phyloP scores from a whole-genome alignment of 2,329 filamentous ascomycete species.

The Arthrobotrys musiformis region DNA sequence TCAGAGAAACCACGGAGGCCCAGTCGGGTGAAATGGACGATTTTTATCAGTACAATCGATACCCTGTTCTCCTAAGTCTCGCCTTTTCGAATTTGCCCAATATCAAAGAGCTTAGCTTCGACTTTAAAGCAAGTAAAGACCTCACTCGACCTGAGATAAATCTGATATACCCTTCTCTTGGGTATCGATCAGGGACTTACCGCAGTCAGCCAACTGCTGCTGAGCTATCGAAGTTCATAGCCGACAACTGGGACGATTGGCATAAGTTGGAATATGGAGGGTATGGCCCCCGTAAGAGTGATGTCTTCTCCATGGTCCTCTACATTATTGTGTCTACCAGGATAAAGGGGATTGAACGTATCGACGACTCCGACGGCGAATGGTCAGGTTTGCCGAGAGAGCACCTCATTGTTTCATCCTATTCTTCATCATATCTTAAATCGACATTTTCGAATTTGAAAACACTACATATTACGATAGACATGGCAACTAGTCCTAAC shows the following conservation, averaged over 20 bases:
- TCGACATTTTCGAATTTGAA: slow-evolving; percentile 5
- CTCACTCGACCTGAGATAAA: slow-evolving; percentile 2
- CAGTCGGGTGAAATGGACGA: background rate
- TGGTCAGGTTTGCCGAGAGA: background rate
- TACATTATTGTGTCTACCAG: background rate
- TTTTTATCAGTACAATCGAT: background rate
- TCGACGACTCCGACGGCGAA: background rate
- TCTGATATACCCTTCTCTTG: slow-evolving; percentile 1
- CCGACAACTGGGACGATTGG: too few species aligned
- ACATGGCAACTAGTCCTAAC: background rate
- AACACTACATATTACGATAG: background rate
- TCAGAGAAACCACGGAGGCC: background rate
- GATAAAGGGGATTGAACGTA: background rate
- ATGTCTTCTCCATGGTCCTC: background rate
- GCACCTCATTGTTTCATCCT: background rate
- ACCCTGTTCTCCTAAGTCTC: background rate
- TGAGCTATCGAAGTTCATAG: background rate
- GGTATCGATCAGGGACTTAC: background rate
- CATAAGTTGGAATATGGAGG: background rate
- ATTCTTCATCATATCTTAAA: background rate
- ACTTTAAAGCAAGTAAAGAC: background rate
- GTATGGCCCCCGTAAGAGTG: background rate
- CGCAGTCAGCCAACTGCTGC: background rate
- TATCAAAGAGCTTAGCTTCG: background rate
- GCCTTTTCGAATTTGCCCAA: slow-evolving; percentile 15